Evolutionary conservation across 176 grass and related monocot genomes (phyloP), one percentile per base, ranked within the genome.

Genomic region (Areca catechu): DNA sequence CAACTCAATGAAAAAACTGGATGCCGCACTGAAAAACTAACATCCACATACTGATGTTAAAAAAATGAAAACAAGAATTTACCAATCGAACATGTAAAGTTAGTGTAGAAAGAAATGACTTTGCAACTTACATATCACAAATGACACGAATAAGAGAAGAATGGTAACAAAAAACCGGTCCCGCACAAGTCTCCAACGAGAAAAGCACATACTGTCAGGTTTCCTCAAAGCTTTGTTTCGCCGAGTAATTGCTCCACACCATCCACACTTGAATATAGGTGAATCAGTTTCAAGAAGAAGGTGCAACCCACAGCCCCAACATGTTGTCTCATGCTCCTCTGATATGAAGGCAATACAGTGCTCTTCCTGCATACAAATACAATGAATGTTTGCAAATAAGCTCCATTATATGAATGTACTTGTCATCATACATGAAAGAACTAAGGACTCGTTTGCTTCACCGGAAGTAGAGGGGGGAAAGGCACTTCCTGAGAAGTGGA

Each of bases 201-300:
- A 91, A 77, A 97, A 91, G 19, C 86, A 91, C 66, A 67, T 6
- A 16, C 80, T 82, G 61, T 97, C 93, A 65, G 74, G 73, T 66
- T 88, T 85, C 65, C 80, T 85, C 53, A 81, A 64, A 28, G 74
- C 62, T 62, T 76, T 82, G 58, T 90, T 64, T 57, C 53, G 48
- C 61, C 88, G 77, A 48, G 87, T 97, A 56, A 97, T 82, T 19
- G 93, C 93, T 66, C 93, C 93, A 58, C 93, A 97, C 93, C 93
- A 97, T 53, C 93, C 93, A 71, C 93, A 97, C 78, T 97, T 97
- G 63, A 71, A 97, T 60, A 90, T 62, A 50, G 93, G 75, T 17
- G 81, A 76, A 57, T 91, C 85, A 50, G 68, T 63, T 73, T 78
- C 60, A 56, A 92, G 82, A 53, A 88, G 25, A 57, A 97, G 87